Evolutionary conservation across 2,329 filamentous ascomycete genomes (phyloP).

Genomic region (Boeremia lycopersici): DNA sequence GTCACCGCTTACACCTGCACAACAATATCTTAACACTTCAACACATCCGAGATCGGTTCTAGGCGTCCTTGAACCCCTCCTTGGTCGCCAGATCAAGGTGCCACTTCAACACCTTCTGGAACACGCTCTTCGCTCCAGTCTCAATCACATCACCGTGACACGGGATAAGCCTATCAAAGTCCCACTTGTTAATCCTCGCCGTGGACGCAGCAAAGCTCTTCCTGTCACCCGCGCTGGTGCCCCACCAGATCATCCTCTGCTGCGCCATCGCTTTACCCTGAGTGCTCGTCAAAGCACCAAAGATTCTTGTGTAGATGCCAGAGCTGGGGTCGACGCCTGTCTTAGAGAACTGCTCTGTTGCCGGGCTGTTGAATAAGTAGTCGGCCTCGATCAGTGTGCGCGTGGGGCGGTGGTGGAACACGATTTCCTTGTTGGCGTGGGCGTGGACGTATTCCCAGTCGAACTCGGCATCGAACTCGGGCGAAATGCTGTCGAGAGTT

Average conservation of each 20-base stretch:
- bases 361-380: slow-evolving; percentile 87
- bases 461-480: slow-evolving; percentile 87
- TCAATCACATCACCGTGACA: slow-evolving; percentile 94
- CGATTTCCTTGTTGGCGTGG: slow-evolving; percentile 84
- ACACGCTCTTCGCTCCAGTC: slow-evolving; percentile 73
- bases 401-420: slow-evolving; percentile 82
- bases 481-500: slow-evolving; percentile 60
- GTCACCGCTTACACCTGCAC: too few species aligned
- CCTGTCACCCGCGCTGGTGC: slow-evolving; percentile 65
- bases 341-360: slow-evolving; percentile 76
- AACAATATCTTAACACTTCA: not conserved
- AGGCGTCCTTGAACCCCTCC: slow-evolving; percentile 15
- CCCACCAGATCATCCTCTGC: slow-evolving; percentile 84
- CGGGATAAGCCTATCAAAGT: slow-evolving; percentile 83
- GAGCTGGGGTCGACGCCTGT: slow-evolving; percentile 59
- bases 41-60: not conserved
- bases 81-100: slow-evolving; percentile 62
- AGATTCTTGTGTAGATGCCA: slow-evolving; percentile 66
- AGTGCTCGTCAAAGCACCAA: slow-evolving; percentile 65
- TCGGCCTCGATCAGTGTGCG: slow-evolving; percentile 86
- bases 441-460: slow-evolving; percentile 80
- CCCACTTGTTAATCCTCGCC: slow-evolving; percentile 74
- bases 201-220: slow-evolving; percentile 72
- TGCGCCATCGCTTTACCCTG: slow-evolving; percentile 67
- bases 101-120: slow-evolving; percentile 81